Base-by-base conservation (phyloP, 2,329 filamentous ascomycete species). In the Fusarium keratoplasticum region DNA sequence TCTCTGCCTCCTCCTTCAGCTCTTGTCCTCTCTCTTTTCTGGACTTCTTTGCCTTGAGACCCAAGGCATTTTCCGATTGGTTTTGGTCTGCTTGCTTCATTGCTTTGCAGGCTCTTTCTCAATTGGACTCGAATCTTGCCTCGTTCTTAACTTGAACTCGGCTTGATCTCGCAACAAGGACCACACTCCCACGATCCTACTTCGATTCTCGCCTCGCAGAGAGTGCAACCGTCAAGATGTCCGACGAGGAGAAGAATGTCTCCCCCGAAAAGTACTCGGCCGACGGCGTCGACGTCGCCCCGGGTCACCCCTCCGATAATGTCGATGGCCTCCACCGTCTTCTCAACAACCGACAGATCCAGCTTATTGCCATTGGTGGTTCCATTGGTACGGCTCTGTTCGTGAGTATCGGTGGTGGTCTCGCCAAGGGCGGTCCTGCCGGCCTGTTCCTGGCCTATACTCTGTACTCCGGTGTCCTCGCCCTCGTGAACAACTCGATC, bases 401-500 rank as follows among this genome's bases (percentile, higher is more conserved):
- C 81, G 87, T 91, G 77, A 89, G 86, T 76, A 92, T 93, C 71
- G 90, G 90, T 66, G 83, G 84, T 72, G 90, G 89, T 50, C 82
- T 86, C 25, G 81, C 81, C 66, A 75, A 75, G n/a, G 85, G 84
- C 31, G 85, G 85, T 22, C 84, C 85, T 3, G 83, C 82, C 55
- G 87, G 85, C 66, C 82, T 92, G 44, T 84, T 93, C 70, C 79
- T 93, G 66, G 90, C 88, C 40, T 93, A 89, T 78, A 83, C 85
- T 36, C 71, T 90, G 50, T 91, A 92, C 79, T 85, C 84, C 40
- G 79, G 83, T 76, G 77, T 92, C 63, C 84, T 92, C 68, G 90
- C 84, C 27, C 83, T 91, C 55, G 88, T 92, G 78, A 92, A 92
- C 85, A 92, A 92, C 78, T 87, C 86, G 70, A 85, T 92, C 68